Base-by-base conservation (phyloP, 306 rosid species). In the Ormosia emarginata region DNA sequence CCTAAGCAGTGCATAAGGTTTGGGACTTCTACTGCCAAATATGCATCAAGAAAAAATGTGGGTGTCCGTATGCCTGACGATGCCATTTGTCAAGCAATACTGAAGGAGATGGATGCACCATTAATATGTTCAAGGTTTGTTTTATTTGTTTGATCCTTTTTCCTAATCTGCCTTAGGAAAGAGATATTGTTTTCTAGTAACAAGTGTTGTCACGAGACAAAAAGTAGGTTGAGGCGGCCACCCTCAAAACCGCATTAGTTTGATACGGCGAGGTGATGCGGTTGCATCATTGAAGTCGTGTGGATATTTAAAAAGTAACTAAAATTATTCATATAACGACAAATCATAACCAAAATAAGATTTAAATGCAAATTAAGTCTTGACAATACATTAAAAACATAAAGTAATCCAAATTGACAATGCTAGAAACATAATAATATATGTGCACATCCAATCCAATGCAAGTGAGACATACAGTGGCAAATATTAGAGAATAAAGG, bases 11-110 rank as follows among this genome's bases (percentile, higher is more conserved):
- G 98, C 82, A 87, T 89, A 84, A 88, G 93, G 87, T 90, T 71
- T 75, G 97, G 95, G 76, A 93, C 94, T 12, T 65, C 92, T 33
- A 10, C 89, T 73, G 90, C 97, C 71, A 95, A 90, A 85, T 91
- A 83, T 78, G 87, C 94, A 34, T 59, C 87, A 34, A 87, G 97
- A 77, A 95, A 91, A 89, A 88, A 89, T 52, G 99, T 93, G 43
- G 99, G 99, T 78, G 90, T 95, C 14, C 97, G 98, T 12, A 89
- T 95, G 92, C 99, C 98, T 37, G 93, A 89, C 58, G 98, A 95
- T 84, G 81, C 90, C 41, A 86, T 91, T 81, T 90, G 99, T 86
- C 99, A 89, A 87, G 88, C 89, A 15, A 87, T 95, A 86, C 89
- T 95, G 40, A 91, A 91, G 83, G 91, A 88, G 87, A 84, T 88